A percentile compares a stretch with the other conserved stretches of the same genome.
Evolutionary conservation across 805 yeast species (phyloP).

Genomic region (Candida berthetii): DNA sequence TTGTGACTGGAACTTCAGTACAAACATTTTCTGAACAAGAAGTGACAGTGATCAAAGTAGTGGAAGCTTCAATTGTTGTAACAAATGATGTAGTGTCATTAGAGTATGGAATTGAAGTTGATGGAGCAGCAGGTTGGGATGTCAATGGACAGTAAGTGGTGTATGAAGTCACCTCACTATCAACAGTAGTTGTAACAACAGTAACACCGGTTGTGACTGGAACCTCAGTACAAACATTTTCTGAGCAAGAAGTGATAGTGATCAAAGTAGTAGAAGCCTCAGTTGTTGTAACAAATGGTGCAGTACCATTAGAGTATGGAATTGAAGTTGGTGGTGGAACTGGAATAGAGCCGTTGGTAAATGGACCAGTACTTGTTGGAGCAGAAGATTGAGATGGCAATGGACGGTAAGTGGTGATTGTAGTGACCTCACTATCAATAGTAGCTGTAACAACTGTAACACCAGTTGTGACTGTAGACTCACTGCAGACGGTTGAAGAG

Average conservation of each 20-base stretch:
- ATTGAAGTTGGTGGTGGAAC: not conserved
- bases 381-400: no score
- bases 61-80: no score
- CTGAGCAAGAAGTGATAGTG: constrained; percentile 24
- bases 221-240: constrained; percentile 13
- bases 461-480: no score
- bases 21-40: constrained; percentile 16
- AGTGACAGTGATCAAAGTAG: no score
- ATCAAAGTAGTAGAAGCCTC: constrained; percentile 22
- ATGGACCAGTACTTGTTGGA: no score
- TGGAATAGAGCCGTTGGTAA: no score
- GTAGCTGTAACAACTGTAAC: no score
- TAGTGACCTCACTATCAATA: no score
- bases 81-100: no score
- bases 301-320: constrained; percentile 1
- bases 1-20: constrained; percentile 18
- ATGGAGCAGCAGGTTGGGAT: not conserved
- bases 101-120: not conserved
- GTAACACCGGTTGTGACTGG: constrained; percentile 21
- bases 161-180: constrained; percentile 17
- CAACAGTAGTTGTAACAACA: constrained; percentile 16
- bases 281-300: no score
- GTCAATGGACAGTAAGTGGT: constrained; percentile 17
- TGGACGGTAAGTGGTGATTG: no score
- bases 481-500: no score